Base-by-base conservation (phyloP, 495 filamentous ascomycete species). In the Trichoderma reesei region DNA sequence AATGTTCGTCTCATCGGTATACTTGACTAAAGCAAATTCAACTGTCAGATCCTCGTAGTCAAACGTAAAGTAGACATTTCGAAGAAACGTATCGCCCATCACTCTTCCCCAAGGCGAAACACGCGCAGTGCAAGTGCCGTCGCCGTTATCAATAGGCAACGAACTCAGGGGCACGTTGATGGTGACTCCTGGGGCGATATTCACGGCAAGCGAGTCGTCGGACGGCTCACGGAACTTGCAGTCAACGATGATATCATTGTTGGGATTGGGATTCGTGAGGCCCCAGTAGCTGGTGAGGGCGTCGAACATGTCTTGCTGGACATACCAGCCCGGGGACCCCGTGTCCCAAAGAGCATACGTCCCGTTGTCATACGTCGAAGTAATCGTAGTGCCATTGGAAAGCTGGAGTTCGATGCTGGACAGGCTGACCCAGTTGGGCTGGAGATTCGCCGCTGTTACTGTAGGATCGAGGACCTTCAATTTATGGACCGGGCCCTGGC, bases 261-360 rank as follows among this genome's bases (percentile, higher is more conserved):
- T 56, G 7, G 26, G 51, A 16, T 56, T 20, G 7, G 51, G 51
- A 26, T 56, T 56, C 8, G 51, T 31, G 31, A 56, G 20, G 26
- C 51, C 51, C 51, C 51, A 56, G 26, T 56, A 56, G 51, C 11
- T 36, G 51, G 31, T 34, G 51, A 56, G 51, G 6, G 51, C 51
- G 11, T 56, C 51, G 6, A 56, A 56, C 8, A 56, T 13, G 26
- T 56, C 51, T 26, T 56, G 51, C 51, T 56, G 51, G 9, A 56
- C 26, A 11, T 33, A 33, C 51, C 51, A 56, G 7, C 26, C 20
- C 3, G 51, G 51, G 14, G 10, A 18, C 9, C 51, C 51, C 26
- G 51, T 56, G 3, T 56, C 51, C 51, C 51, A 56, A 26, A 56
- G 51, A 34, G 51, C 51, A n/a, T 56, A 56, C 26, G 51, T 56